These are phyloP conservation scores for Nakaseomyces nivariensis DNA, from an alignment of 1,139 yeast species.

Conservation along the genomic window DNA sequence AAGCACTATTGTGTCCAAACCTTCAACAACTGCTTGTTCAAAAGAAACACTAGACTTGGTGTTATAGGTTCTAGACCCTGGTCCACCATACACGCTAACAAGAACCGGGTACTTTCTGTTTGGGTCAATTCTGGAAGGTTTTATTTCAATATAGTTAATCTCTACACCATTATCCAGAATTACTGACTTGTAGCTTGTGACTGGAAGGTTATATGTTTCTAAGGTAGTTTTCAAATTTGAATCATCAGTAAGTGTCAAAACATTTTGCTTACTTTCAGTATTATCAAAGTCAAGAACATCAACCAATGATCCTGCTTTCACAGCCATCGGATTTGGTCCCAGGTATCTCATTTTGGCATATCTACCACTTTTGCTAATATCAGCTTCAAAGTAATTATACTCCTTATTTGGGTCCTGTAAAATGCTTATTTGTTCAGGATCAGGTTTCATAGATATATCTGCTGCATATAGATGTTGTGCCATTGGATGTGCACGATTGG, in stretches of 20 bases:
- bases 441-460: conserved; percentile 18
- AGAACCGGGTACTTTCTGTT: conserved; percentile 60
- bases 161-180: conserved; percentile 38
- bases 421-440: conserved; percentile 6
- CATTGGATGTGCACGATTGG: conserved; percentile 47
- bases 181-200: conserved; percentile 40
- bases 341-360: conserved; percentile 21
- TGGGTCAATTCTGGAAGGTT: conserved; percentile 61
- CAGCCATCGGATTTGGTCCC: conserved; percentile 23
- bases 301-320: conserved; percentile 21
- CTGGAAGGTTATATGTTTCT: conserved; percentile 44
- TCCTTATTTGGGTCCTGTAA: conserved; percentile 18
- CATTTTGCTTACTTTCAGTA: conserved; percentile 8
- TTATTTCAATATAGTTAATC: conserved; percentile 64
- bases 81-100: conserved; percentile 88
- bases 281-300: conserved; percentile 13
- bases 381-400: conserved; percentile 20
- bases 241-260: conserved; percentile 23
- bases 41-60: conserved; percentile 50
- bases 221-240: conserved; percentile 25
- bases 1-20: conserved; percentile 63
- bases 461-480: conserved; percentile 50
- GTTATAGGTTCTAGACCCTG: conserved; percentile 71
- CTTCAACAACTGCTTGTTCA: conserved; percentile 60
- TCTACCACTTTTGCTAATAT: conserved; percentile 24